Conservation (phyloP, 768 basidiomycete species). For the Agrocybe chaxingu region DNA sequence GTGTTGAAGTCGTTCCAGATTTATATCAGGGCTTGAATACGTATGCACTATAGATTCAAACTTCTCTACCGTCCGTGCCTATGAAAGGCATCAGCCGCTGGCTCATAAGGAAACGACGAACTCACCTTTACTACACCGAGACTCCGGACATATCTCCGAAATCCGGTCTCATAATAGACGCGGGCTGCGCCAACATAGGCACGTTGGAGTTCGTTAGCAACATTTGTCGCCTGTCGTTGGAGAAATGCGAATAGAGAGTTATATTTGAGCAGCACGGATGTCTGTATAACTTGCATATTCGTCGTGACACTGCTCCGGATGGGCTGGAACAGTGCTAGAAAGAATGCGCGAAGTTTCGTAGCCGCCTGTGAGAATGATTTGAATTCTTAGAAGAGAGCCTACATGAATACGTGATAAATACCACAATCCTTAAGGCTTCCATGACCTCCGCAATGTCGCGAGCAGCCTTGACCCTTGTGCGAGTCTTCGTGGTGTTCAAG, state of each 20-base stretch:
- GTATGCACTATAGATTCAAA: slow-evolving; percentile 56
- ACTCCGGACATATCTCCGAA: slow-evolving; percentile 83
- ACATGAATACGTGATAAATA: slow-evolving; percentile 32
- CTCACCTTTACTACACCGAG: slow-evolving; percentile 75
- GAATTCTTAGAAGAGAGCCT: not conserved
- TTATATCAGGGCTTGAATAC: slow-evolving; percentile 39
- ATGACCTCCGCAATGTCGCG: slow-evolving; percentile 78
- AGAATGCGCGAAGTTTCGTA: slow-evolving; percentile 83
- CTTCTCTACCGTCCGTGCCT: slow-evolving; percentile 72
- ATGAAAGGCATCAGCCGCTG: not conserved
- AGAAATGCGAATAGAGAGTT: slow-evolving; percentile 80
- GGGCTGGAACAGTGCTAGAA: slow-evolving; percentile 79
- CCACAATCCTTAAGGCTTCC: slow-evolving; percentile 87
- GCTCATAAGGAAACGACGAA: not conserved
- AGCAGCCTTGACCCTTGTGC: slow-evolving; percentile 84
- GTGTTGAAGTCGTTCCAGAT: slow-evolving; percentile 58
- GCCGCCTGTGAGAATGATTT: slow-evolving; percentile 57
- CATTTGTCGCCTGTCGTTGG: slow-evolving; percentile 73
- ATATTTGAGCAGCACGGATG: slow-evolving; percentile 82
- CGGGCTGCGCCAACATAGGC: slow-evolving; percentile 82
- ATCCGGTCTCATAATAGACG: slow-evolving; percentile 94
- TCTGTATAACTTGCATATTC: slow-evolving; percentile 92
- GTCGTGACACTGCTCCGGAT: slow-evolving; percentile 82
- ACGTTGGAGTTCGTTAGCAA: slow-evolving; percentile 85
- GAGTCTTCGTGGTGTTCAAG: slow-evolving; percentile 63